These are phyloP conservation scores for Tuber aestivum DNA, from an alignment of 495 filamentous ascomycete genomes.

Conservation along the genomic window DNA sequence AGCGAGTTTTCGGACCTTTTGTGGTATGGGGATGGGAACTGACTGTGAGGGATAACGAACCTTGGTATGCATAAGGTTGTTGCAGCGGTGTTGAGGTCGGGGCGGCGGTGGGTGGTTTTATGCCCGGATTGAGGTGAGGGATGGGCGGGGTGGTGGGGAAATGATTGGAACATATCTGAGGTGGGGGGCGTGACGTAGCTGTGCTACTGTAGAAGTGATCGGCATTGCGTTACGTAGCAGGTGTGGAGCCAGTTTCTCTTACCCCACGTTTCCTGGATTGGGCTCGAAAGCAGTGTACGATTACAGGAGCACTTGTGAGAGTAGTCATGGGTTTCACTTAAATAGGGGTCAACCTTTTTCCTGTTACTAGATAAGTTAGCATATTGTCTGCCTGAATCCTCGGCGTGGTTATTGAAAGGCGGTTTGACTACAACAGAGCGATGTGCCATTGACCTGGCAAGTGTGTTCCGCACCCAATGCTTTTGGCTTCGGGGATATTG, in stretches of 20 bases:
- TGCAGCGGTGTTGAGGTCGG: constrained; percentile 43
- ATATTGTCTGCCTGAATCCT: not conserved
- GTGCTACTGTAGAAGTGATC: not conserved
- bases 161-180: not conserved
- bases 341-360: not conserved
- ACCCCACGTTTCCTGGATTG: not conserved
- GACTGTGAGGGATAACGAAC: constrained; percentile 55
- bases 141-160: not conserved
- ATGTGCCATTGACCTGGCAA: not conserved
- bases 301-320: not conserved
- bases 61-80: constrained; percentile 55
- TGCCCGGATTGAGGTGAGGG: not conserved
- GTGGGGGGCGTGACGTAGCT: not conserved
- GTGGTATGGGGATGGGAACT: constrained; percentile 48
- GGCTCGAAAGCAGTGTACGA: too few species aligned
- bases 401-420: not conserved
- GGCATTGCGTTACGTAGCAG: not conserved
- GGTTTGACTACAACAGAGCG: not conserved
- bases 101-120: constrained; percentile 10
- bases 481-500: not conserved
- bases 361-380: not conserved
- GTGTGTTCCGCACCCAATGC: not conserved
- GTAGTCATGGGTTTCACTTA: not conserved
- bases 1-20: constrained; percentile 38
- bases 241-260: not conserved